Evolutionary conservation across 495 filamentous ascomycete species (phyloP).

Genomic region (Lasiosphaeria ovina): DNA sequence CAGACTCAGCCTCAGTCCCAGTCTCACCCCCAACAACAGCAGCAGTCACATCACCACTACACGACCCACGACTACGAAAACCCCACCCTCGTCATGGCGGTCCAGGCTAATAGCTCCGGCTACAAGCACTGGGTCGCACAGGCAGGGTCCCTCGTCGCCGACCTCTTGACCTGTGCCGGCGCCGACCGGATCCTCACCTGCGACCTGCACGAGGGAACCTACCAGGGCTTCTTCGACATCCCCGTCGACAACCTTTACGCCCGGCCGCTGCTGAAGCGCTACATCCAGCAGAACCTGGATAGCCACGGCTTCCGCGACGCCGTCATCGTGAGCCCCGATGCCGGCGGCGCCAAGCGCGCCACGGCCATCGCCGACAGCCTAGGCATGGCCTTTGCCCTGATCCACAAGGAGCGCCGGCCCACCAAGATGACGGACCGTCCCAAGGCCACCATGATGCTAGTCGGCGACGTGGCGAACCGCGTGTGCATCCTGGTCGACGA

Average conservation of each 20-base stretch:
- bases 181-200: slow-evolving; percentile 96
- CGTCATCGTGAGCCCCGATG: slow-evolving; percentile 94
- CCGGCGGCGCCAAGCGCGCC: slow-evolving; percentile 96
- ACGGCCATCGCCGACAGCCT: slow-evolving; percentile 93
- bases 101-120: slow-evolving; percentile 71
- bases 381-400: slow-evolving; percentile 90
- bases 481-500: slow-evolving; percentile 93
- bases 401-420: slow-evolving; percentile 99
- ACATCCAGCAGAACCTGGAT: slow-evolving; percentile 84
- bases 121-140: slow-evolving; percentile 99
- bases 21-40: not conserved
- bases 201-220: slow-evolving; percentile 76
- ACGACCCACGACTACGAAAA: slow-evolving; percentile 60
- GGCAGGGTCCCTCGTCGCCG: slow-evolving; percentile 89
- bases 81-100: slow-evolving; percentile 50
- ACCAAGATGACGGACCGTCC: slow-evolving; percentile 89
- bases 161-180: slow-evolving; percentile 90
- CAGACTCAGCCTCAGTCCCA: no score
- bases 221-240: slow-evolving; percentile 96
- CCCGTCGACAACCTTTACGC: slow-evolving; percentile 96
- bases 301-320: slow-evolving; percentile 68
- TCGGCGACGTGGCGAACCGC: slow-evolving; percentile 80
- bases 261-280: slow-evolving; percentile 79
- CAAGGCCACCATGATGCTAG: slow-evolving; percentile 98
- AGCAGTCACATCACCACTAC: slow-evolving; percentile 22